These are phyloP conservation scores for Aspergillus sojae DNA, from an alignment of 2,329 filamentous ascomycete genomes.

Conservation along the genomic window DNA sequence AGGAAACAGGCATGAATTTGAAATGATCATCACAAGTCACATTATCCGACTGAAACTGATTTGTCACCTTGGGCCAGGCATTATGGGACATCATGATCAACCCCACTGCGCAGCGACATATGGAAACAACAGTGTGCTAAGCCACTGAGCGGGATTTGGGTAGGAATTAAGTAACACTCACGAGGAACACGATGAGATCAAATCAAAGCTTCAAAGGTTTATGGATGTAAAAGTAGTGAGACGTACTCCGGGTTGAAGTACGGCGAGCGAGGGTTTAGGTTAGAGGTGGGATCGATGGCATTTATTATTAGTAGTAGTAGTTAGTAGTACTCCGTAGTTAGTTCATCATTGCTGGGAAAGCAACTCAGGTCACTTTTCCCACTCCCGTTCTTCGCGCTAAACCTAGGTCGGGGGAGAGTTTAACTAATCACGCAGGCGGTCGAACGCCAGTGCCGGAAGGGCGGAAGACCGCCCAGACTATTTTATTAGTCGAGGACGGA, in stretches of 20 bases:
- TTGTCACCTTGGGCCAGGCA: conserved; percentile 11
- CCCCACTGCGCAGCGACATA: conserved; percentile 20
- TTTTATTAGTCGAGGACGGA: not conserved
- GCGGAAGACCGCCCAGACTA: conserved; percentile 2
- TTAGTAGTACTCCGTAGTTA: not conserved
- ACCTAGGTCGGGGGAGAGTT: not conserved
- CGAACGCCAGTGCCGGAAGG: conserved; percentile 7
- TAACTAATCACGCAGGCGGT: conserved; percentile 5
- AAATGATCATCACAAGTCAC: conserved; percentile 5
- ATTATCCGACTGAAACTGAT: conserved; percentile 9
- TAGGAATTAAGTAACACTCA: conserved; percentile 16
- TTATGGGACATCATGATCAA: conserved; percentile 13
- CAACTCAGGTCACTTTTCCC: not conserved
- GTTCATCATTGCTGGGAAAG: conserved; percentile 1
- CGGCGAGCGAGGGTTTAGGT: not conserved
- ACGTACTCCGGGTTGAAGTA: conserved; percentile 3
- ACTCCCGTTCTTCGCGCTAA: not conserved
- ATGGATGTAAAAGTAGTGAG: conserved; percentile 2
- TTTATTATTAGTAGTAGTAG: conserved; percentile 21
- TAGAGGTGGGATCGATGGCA: conserved; percentile 14
- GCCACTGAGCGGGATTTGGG: conserved; percentile 5
- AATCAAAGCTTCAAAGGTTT: not conserved
- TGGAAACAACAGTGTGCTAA: conserved; percentile 13
- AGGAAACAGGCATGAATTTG: conserved; percentile 2
- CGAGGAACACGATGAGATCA: conserved; percentile 4